Evolutionary conservation across 805 yeast genomes (phyloP), one percentile per base, ranked within the genome.

Genomic region (Candida golubevii): DNA sequence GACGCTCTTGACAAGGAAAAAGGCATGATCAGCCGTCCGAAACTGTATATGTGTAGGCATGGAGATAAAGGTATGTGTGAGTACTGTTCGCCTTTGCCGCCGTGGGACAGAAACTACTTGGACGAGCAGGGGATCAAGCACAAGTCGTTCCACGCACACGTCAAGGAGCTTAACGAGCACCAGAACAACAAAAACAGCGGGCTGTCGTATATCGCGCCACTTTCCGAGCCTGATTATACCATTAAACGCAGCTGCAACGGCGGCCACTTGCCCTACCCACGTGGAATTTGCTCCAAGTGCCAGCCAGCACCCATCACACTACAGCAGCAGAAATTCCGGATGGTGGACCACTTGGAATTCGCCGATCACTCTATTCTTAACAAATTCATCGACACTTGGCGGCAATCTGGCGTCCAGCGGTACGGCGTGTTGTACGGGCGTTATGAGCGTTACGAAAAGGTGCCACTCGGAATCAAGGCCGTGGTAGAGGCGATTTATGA

Each of bases 291-390:
- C 59, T 86, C 96, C 12, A 88, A 89, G 63, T 91, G 99, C 66
- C 98, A 91, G 64, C 98, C 99, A 0, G 82, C 96, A 1, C 93
- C 97, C 0, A 88, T 93, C 47, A 90, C 98, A 0, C 71, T 93
- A 49, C 95, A 85, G 63, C 89, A 82, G 63, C 99, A 93, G 62
- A 71, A 75, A 31, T 93, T 87, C 63, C 78, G 99, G 56, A 88
- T 93, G 96, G 97, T 95, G 27, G 99, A 93, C 62, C 98, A 93
- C 66, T 93, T 93, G 28, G 99, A 93, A 62, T 87, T 90, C 62
- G 80, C 88, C 23, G 80, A 79, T 46, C 79, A 89, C 41, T 71
- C 73, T 10, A 75, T 89, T 26, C 78, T 93, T 42, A 88, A 93
- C 62, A 71, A 76, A 32, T 93, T 93, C 63, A 88, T 93, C 44